Evolutionary conservation across 2,329 filamentous ascomycete species (phyloP).

Genomic region (Xylariaceae sp.): DNA sequence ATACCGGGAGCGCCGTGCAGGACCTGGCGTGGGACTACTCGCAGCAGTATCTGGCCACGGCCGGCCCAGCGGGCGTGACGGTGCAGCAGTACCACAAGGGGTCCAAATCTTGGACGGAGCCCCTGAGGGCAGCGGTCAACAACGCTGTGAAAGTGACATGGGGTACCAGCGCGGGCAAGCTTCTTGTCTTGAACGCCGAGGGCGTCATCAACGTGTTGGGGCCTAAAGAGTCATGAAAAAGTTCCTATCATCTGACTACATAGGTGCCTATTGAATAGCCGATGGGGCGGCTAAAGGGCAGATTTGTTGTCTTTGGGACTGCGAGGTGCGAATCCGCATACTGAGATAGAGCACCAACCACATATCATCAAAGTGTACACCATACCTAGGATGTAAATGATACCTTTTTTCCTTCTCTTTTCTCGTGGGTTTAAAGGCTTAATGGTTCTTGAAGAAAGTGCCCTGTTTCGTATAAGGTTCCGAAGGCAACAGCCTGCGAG

Average conservation of each 20-base stretch:
- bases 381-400: constrained; percentile 6
- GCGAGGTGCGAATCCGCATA: too few relatives aligned
- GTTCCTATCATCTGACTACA: neutral
- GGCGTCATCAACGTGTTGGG: constrained; percentile 67
- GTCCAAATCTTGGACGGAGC: constrained; percentile 83
- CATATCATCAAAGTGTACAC: neutral
- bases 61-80: constrained; percentile 71
- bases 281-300: neutral
- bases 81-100: constrained; percentile 88
- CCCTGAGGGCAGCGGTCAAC: constrained; percentile 68
- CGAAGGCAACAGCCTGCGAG: neutral
- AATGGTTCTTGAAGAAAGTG: neutral
- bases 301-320: too few relatives aligned
- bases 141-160: constrained; percentile 66
- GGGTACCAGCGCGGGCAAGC: constrained; percentile 67
- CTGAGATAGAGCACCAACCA: neutral
- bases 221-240: constrained; percentile 40
- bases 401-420: constrained; percentile 1
- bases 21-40: constrained; percentile 88
- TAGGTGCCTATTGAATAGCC: neutral
- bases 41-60: constrained; percentile 83
- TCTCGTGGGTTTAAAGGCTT: neutral
- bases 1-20: constrained; percentile 73
- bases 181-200: constrained; percentile 69
- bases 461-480: neutral